Evolutionary conservation across 2,329 filamentous ascomycete genomes (phyloP).

Genomic region (Coleophoma cylindrospora): DNA sequence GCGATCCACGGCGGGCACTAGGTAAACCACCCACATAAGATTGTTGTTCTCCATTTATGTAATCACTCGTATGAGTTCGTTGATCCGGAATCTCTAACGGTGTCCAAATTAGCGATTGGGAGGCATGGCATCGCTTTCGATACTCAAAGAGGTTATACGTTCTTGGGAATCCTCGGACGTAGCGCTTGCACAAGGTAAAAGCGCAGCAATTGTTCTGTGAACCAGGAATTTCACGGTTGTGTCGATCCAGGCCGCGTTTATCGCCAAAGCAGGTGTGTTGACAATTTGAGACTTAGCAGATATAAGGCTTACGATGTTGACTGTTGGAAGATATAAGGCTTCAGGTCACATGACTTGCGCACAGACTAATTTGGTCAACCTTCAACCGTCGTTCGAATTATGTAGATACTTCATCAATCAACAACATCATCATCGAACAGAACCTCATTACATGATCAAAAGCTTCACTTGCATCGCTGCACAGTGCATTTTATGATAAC

Average conservation of each 20-base stretch:
- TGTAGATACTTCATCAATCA: too few relatives aligned
- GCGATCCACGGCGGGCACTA: too few relatives aligned
- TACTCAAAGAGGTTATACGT: conserved; percentile 12
- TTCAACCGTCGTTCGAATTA: too few relatives aligned
- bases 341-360: too few relatives aligned
- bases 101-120: not conserved
- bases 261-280: conserved; percentile 4
- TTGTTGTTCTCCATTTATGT: not conserved
- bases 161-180: conserved; percentile 7
- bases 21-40: not conserved
- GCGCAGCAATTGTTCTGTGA: conserved; percentile 8
- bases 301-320: not conserved
- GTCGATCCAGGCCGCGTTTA: conserved; percentile 10
- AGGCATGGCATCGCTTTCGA: conserved; percentile 9
- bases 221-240: conserved; percentile 11
- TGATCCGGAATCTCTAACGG: not conserved
- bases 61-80: not conserved
- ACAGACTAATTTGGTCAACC: too few relatives aligned
- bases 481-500: too few relatives aligned
- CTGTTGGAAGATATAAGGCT: too few relatives aligned
- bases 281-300: not conserved
- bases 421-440: too few relatives aligned
- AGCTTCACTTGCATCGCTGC: too few relatives aligned
- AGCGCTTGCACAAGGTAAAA: conserved; percentile 9
- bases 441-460: too few relatives aligned